Evolutionary conservation across 106 monocot species (phyloP).

Genomic region (Dioscorea zingiberensis): DNA sequence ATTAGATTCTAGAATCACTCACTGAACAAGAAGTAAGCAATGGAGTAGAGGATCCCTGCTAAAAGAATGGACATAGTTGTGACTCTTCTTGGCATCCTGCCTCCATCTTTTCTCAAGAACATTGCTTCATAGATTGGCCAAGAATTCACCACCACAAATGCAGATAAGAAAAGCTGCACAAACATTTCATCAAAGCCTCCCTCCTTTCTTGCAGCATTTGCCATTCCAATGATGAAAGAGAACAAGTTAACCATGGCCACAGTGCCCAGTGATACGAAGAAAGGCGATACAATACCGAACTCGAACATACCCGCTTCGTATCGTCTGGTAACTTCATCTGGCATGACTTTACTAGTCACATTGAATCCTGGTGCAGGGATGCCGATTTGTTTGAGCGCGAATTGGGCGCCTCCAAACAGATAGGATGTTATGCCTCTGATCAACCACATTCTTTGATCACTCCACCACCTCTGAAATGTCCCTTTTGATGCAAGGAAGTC

Average conservation of each 20-base stretch:
- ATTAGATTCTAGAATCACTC: not conserved
- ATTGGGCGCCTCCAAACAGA: constrained; percentile 31
- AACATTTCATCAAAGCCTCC: constrained; percentile 25
- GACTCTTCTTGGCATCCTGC: constrained; percentile 43
- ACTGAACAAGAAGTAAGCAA: constrained; percentile 11
- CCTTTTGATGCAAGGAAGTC: constrained; percentile 30
- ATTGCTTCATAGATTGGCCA: constrained; percentile 77
- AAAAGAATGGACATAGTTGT: constrained; percentile 17
- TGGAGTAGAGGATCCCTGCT: constrained; percentile 9
- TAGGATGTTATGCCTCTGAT: constrained; percentile 44
- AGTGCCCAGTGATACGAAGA: constrained; percentile 41
- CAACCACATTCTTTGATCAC: constrained; percentile 82
- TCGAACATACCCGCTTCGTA: constrained; percentile 48
- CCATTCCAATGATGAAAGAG: constrained; percentile 26
- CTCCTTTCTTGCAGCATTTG: constrained; percentile 10
- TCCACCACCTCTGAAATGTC: constrained; percentile 61
- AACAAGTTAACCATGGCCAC: constrained; percentile 38
- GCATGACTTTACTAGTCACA: constrained; percentile 56
- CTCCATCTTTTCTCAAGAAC: constrained; percentile 44
- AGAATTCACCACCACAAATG: constrained; percentile 43
- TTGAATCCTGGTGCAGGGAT: constrained; percentile 35
- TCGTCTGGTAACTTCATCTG: constrained; percentile 24
- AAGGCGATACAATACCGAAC: constrained; percentile 42
- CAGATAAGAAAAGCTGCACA: constrained; percentile 48
- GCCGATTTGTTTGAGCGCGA: constrained; percentile 34